Base-by-base conservation (phyloP, 164 flowering plant genomes). In the Sextonia rubra region DNA sequence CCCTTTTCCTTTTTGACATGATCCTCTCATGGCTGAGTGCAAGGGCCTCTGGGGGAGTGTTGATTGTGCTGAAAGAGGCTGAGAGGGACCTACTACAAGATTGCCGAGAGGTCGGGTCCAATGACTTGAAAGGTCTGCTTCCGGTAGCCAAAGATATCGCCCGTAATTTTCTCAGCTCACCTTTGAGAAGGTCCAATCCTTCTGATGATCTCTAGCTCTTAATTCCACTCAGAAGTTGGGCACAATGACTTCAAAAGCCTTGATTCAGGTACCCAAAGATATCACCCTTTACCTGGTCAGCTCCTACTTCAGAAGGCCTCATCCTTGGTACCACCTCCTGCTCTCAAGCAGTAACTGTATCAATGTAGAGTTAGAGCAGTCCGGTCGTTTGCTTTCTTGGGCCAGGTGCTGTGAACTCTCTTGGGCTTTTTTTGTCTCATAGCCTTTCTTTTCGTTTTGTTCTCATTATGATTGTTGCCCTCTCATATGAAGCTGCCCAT, bases 61-160 rank as follows among this genome's bases (percentile, higher is more conserved):
- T 74, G 71, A 24, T 68, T 14, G 15, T 74, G 29, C 76, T 60
- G 30, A 48, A 68, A 60, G 76, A 60, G 76, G 76, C 26, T 24
- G 67, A 74, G 65, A 71, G 76, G 12, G 67, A 47, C 25, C 47
- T 74, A 37, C 26, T 74, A 7, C 37, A 17, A 26, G 76, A 74
- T 47, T 74, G 76, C 44, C 15, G 68, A n/a, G 66, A 74, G 20
- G 30, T 74, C 20, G 71, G 76, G 5, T 58, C 60, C 22, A 47
- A 68, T 60, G 76, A 74, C 61, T 68, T 74, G 58, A 67, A 74
- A 24, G 76, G 71, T 22, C n/a, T 74, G 66, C 18, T 74, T 74
- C 56, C 58, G 44, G 71, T 74, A 26, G 76, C 66, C 29, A 68
- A 44, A 12, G 76, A 67, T 18, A 29, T 73, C 3, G 17, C 25